These are phyloP conservation scores for Echinochloa phyllopogon DNA, from an alignment of 176 grass and related monocot genomes.

Conservation along the genomic window DNA sequence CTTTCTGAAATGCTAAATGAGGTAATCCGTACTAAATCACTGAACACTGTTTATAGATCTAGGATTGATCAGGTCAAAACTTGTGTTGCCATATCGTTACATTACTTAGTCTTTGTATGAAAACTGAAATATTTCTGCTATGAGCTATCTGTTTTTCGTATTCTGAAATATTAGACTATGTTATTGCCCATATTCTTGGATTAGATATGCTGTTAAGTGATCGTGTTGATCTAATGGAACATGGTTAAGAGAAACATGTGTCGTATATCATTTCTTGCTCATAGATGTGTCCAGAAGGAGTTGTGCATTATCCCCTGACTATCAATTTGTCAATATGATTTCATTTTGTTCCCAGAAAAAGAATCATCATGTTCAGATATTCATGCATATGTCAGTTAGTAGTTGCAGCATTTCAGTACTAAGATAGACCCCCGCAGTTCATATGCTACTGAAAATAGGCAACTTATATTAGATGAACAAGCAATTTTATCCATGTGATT, in stretches of 20 bases:
- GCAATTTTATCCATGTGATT: no score
- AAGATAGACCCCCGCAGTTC: no score
- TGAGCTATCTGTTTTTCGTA: constrained; percentile 6
- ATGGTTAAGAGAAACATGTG: background rate
- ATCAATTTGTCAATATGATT: background rate
- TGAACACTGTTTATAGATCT: background rate
- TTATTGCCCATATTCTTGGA: background rate
- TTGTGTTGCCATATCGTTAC: background rate
- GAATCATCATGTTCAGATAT: no score
- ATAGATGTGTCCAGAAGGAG: background rate
- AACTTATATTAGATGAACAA: no score
- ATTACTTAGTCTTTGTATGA: constrained; percentile 16
- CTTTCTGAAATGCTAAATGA: background rate
- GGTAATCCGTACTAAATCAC: background rate
- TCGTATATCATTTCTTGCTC: constrained; percentile 9
- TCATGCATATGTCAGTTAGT: no score
- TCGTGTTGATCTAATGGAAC: constrained; percentile 2
- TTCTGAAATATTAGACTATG: background rate
- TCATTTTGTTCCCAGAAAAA: background rate
- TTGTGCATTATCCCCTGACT: background rate
- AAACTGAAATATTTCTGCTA: constrained; percentile 1
- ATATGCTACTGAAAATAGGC: no score
- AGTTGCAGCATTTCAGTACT: no score
- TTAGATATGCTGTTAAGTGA: background rate
- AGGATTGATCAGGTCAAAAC: background rate